Evolutionary conservation across 805 yeast species (phyloP), one percentile per base, ranked within the genome.

Genomic region (Tetrapisispora fleetii): DNA sequence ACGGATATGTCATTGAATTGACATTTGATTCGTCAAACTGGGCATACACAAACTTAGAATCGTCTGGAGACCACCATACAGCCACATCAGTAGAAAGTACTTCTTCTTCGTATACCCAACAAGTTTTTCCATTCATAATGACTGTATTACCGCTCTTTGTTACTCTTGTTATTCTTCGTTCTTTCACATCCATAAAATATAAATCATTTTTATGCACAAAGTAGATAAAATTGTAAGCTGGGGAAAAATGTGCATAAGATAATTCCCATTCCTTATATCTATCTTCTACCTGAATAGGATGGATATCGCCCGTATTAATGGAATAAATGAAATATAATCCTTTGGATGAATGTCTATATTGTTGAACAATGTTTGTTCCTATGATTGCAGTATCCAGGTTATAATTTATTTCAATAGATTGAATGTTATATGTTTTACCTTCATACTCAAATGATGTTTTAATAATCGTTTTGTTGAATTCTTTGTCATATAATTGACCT

Each of bases 91-190:
- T 56, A 0, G 73, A 74, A 13, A 80, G 64, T 1, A 85, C 85
- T 57, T 85, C 95, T 58, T 85, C 95, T 61, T 85, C 95, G 62
- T 85, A 85, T 1, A 85, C 81, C 93, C 95, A 85, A 58, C 85
- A 93, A 0, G 90, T 80, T 52, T 73, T 81, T 6, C 87, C 95
- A 55, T 85, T 81, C 51, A 75, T 72, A 4, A 83, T 67, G 17
- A 72, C 65, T 0, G 52, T 58, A 13, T 74, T 67, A 0, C 89
- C 90, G 59, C 78, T 83, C 4, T 49, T n/a, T 0, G 72, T 66
- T 2, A 67, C 47, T 40, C 58, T 59, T 7, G 44, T 41, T 17
- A 48, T 45, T 0, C 50, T 35, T 9, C 42, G 40, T 1, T 49
- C 43, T 24, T 50, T 19, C 0, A 77, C 54, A 44, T 74, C 63